Evolutionary conservation across 2,329 filamentous ascomycete species (phyloP), one percentile per base, ranked within the genome.

Genomic region (Cadophora gregata): DNA sequence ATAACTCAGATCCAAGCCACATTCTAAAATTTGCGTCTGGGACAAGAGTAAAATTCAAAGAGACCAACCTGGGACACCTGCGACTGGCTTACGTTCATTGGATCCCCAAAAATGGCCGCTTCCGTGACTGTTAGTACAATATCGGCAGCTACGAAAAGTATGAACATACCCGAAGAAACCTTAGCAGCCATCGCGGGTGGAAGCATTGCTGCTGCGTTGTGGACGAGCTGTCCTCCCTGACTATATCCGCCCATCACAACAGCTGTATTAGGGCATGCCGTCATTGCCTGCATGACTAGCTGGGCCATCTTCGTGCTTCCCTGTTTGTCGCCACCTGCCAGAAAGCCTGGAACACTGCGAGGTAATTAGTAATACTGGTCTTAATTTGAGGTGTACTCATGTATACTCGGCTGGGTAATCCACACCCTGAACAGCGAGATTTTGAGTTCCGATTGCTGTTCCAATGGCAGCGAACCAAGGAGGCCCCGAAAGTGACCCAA

Each of bases 351-450:
- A 42, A 62, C 25, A 47, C 53, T 56, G 14, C 12, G 16, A 14
- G 19, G 21, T 10, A 6, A 19, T 56, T 10, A 56, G 53, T 9
- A 10, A n/a, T 27, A 24, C 1, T 19, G 16, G 7, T 8, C 9
- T 24, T 83, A 2, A 31, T n/a, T n/a, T 21, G 16, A 29, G 24
- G 31, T 24, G 12, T 14, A 14, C 3, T 16, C 12, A 16, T 55
- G n/a, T n/a, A 81, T 69, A 66, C 53, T 77, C 75, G 5, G 85
- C 85, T 1, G 81, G 76, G 69, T 87, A 87, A 21, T 81, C 77
- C 19, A 87, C 82, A 60, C 85, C 85, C 74, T 87, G 85, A 9
- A 85, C 79, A 14, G 81, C 81, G 12, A 86, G 72, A 63, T 81
- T 81, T 29, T 75, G 75, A 14, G 73, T 74, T 10, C 82, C 82